Evolutionary conservation across 345 rosid genomes (phyloP), one percentile per base, ranked within the genome.

Genomic region (Ricinus communis): DNA sequence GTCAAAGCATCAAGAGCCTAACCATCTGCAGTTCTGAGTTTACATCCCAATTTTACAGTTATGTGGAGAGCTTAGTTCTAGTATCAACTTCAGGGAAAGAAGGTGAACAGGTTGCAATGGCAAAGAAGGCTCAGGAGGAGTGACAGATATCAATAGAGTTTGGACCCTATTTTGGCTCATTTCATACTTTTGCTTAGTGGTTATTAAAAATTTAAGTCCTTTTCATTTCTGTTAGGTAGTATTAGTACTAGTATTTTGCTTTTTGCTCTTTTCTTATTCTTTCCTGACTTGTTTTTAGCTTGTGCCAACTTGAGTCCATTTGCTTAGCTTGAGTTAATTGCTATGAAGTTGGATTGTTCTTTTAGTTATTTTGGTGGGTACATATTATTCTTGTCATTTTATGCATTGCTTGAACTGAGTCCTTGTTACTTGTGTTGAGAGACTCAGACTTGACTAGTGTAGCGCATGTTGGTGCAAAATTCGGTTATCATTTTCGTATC

Each of bases 41-140:
- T 62, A 46, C 79, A 6, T 77, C 61, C 14, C 73, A 77, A 38
- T 28, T 71, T 45, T 73, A 15, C 51, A 69, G 75, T 27, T 72
- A 74, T 58, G 86, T 75, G 40, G 82, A 77, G 30, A 83, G 86
- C 67, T 58, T 83, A 59, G 68, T 80, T 56, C 60, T 73, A 10
- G 78, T 77, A 15, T 3, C 10, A 41, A 62, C 52, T 59, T 38
- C 71, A 56, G 41, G 47, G 58, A 12, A 60, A 51, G 71, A 22
- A 47, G 63, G 2, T 33, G 38, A 6, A 33, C 38, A 33, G 6
- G 6, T 30, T 30, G 24, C 8, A 66, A 68, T 56, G 30, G 59
- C 56, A 24, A 30, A 54, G 49, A 30, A 54, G 49, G 51, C 65
- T 8, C 51, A 1, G 40, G 47, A 1, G 40, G 47, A 33, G 38